These are phyloP conservation scores for Henningerozyma blattae DNA, from an alignment of 805 yeast genomes.

Conservation along the genomic window DNA sequence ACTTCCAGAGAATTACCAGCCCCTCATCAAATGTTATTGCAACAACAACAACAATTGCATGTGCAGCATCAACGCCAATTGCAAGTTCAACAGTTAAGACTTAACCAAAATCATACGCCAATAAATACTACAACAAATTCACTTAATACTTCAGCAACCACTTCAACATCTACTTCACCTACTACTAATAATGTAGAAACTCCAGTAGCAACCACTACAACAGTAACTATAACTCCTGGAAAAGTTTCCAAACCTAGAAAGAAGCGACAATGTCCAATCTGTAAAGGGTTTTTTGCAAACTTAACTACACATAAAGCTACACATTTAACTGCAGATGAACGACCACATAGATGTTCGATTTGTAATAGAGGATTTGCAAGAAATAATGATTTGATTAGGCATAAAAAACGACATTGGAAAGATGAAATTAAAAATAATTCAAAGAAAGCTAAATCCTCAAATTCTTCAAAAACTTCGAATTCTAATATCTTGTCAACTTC, in stretches of 20 bases:
- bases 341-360: slow-evolving; percentile 65
- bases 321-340: slow-evolving; percentile 51
- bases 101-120: not conserved
- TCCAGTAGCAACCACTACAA: not conserved
- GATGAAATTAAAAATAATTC: slow-evolving; percentile 24
- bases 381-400: slow-evolving; percentile 73
- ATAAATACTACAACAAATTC: not conserved
- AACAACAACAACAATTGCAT: not conserved
- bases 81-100: no score
- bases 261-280: slow-evolving; percentile 60
- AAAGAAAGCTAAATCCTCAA: not conserved
- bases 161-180: not conserved
- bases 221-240: not conserved
- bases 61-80: no score
- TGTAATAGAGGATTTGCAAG: slow-evolving; percentile 79
- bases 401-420: slow-evolving; percentile 71
- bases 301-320: slow-evolving; percentile 72
- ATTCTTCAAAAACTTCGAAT: not conserved
- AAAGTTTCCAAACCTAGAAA: slow-evolving; percentile 32
- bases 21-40: not conserved
- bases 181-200: not conserved
- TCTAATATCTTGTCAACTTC: not conserved
- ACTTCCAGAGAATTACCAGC: not conserved
- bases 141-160: not conserved
- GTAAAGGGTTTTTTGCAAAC: slow-evolving; percentile 55